Evolutionary conservation across 2,329 filamentous ascomycete species (phyloP).

Genomic region (Clonostachys chloroleuca): DNA sequence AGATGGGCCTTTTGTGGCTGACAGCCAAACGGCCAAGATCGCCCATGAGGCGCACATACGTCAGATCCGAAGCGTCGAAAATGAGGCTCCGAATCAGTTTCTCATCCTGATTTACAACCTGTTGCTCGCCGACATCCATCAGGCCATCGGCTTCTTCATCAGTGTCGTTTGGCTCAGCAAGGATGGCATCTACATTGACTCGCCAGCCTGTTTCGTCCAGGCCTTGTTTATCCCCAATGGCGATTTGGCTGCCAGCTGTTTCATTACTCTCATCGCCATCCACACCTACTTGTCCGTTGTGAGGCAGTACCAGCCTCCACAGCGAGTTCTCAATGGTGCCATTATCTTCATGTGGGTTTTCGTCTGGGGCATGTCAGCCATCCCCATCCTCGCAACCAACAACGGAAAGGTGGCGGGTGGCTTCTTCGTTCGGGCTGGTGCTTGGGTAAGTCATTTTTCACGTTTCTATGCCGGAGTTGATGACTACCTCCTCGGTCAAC

Average conservation of each 20-base stretch:
- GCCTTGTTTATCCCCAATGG: slow-evolving; percentile 55
- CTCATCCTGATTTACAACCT: slow-evolving; percentile 56
- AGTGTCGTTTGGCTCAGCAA: slow-evolving; percentile 44
- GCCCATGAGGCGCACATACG: neutral
- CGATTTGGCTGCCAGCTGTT: slow-evolving; percentile 52
- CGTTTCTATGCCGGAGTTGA: neutral
- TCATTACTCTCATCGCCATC: slow-evolving; percentile 51
- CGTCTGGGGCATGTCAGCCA: slow-evolving; percentile 12
- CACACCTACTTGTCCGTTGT: slow-evolving; percentile 54
- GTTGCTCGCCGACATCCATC: slow-evolving; percentile 52
- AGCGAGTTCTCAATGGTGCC: slow-evolving; percentile 31
- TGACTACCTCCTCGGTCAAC: too few species aligned
- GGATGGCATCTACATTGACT: slow-evolving; percentile 42
- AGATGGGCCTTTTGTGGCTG: neutral
- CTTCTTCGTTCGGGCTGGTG: slow-evolving; percentile 47
- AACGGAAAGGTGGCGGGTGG: slow-evolving; percentile 10
- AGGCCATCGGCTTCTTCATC: slow-evolving; percentile 49
- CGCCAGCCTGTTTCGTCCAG: slow-evolving; percentile 44
- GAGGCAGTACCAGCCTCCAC: slow-evolving; percentile 38
- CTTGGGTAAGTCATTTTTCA: slow-evolving; percentile 35
- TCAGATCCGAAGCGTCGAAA: neutral
- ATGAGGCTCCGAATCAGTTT: slow-evolving; percentile 44
- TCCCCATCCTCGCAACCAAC: slow-evolving; percentile 33
- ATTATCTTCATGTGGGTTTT: slow-evolving; percentile 44
- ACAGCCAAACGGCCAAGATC: neutral